Evolutionary conservation across 768 basidiomycete species (phyloP).

Genomic region (Sistotremastrum niveocremeum): DNA sequence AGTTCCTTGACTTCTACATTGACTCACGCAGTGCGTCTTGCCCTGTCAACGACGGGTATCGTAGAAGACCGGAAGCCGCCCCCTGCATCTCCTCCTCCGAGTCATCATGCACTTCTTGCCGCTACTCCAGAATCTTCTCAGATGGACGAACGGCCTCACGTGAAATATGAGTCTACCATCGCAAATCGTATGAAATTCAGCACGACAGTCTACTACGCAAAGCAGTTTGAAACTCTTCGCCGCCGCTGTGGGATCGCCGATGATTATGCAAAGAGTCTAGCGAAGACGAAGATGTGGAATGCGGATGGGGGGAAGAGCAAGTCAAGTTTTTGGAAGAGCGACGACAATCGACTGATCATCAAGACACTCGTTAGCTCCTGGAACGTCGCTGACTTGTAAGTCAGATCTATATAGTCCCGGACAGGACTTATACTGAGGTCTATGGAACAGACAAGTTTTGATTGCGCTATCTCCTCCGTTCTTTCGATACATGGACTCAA

Average conservation of each 20-base stretch:
- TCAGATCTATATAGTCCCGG: conserved; percentile 7
- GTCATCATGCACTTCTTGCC: conserved; percentile 36
- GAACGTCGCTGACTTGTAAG: conserved; percentile 78
- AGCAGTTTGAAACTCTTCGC: conserved; percentile 60
- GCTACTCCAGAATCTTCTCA: conserved; percentile 18
- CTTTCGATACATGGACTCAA: conserved; percentile 64
- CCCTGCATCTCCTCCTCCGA: conserved; percentile 20
- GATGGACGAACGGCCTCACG: conserved; percentile 65
- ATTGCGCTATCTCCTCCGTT: conserved; percentile 68
- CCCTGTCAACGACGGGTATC: conserved; percentile 18
- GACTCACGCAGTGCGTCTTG: conserved; percentile 44
- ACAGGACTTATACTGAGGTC: conserved; percentile 1
- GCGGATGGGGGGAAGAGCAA: conserved; percentile 74
- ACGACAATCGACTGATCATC: conserved; percentile 66
- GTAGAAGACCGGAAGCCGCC: conserved; percentile 4
- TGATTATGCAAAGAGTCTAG: conserved; percentile 45
- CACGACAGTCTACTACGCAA: conserved; percentile 74
- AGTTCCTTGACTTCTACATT: conserved; percentile 38
- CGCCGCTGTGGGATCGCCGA: conserved; percentile 54
- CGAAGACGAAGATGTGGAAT: conserved; percentile 48
- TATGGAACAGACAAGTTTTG: conserved; percentile 47
- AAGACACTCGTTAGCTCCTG: conserved; percentile 78
- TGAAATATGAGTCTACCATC: conserved; percentile 72
- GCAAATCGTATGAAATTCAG: conserved; percentile 63
- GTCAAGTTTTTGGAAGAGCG: conserved; percentile 72